Base-by-base conservation (phyloP, 352 stramenopile species). In the Pilasporangium apinafurcum region DNA sequence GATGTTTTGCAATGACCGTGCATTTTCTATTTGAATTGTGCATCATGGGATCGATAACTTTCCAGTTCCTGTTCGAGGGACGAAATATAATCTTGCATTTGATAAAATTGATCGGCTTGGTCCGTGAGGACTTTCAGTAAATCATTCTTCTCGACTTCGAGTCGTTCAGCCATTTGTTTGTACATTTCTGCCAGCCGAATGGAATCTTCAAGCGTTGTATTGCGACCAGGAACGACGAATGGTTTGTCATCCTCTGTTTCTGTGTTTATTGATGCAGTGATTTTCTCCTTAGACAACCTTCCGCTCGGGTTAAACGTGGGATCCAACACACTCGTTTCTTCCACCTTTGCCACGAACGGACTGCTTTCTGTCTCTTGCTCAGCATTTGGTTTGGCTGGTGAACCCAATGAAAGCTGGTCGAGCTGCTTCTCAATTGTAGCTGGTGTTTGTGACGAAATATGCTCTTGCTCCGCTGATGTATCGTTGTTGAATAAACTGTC, bases 121-220 rank as follows among this genome's bases (percentile, higher is more conserved):
- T 62, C 68, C 0, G 76, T 49, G 4, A 92, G 61, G 5, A 89
- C 63, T 50, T 83, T 69, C 5, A 92, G 57, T 40, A 92, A 46
- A 32, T 86, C 75, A 42, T 68, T 68, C 48, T 92, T 92, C 44
- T 92, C 80, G 8, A 53, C 57, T 35, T 92, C 65, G n/a, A 92
- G 42, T 10, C 80, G 68, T 31, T 80, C 53, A 12, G 73, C 65
- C 77, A 89, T 92, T 46, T 85, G 69, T 49, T 89, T 88, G 68
- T 89, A 92, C 76, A 88, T 83, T 51, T 82, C 68, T 14, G 67
- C 78, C n/a, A 92, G 48, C 33, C 70, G 81, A 8, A 68, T 51
- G 17, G 68, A 77, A 44, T 86, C 72, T 26, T 83, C 74, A 12
- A 79, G 35, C 12, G 67, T 76, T 10, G 68, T 76, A 6, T 70